Conservation (phyloP, 441 rosid genomes). For the Pelargonium fulgidum region DNA sequence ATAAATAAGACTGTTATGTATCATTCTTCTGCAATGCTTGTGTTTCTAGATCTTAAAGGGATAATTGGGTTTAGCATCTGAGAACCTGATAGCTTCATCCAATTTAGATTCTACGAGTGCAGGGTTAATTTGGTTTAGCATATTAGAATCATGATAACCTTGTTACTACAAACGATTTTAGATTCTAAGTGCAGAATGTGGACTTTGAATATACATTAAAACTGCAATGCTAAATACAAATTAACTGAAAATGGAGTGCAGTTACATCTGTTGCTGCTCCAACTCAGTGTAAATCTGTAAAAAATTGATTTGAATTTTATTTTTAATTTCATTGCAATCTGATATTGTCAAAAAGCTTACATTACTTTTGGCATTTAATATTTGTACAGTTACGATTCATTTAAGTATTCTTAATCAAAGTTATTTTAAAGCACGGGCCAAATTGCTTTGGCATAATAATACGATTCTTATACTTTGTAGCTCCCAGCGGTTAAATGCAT, state of each 20-base stretch:
- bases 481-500: conserved; percentile 70
- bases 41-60: background rate
- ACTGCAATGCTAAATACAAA: background rate
- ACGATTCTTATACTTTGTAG: conserved; percentile 37
- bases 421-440: background rate
- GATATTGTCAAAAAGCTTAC: background rate
- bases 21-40: background rate
- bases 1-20: background rate
- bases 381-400: background rate
- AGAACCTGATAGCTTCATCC: background rate
- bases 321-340: background rate
- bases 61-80: background rate
- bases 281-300: background rate
- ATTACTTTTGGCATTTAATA: background rate
- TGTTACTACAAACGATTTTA: background rate
- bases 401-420: background rate
- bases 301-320: background rate
- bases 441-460: background rate
- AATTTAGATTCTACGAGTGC: background rate
- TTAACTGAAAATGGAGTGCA: background rate
- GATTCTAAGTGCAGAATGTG: background rate
- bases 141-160: background rate
- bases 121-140: background rate
- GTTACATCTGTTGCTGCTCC: background rate
- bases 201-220: background rate